These are phyloP conservation scores for Agaricus subrufescens DNA, from an alignment of 768 basidiomycete species.

Conservation along the genomic window DNA sequence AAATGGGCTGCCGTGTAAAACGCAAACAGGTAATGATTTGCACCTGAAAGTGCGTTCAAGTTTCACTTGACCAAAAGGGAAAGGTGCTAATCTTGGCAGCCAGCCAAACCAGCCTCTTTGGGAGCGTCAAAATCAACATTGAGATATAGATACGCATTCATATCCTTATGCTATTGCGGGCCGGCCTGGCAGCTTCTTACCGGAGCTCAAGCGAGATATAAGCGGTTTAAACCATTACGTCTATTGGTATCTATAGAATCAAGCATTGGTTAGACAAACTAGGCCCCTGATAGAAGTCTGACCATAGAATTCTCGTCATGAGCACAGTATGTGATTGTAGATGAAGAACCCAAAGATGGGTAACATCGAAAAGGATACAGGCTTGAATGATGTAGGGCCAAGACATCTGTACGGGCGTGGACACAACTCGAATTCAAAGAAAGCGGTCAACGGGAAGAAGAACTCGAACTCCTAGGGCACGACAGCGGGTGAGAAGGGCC, in stretches of 20 bases:
- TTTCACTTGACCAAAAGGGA: too few species aligned
- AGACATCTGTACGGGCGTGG: background rate
- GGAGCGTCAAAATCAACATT: background rate
- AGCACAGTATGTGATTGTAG: background rate
- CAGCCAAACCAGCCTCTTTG: too few species aligned
- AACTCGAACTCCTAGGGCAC: background rate
- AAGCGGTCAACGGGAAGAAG: background rate
- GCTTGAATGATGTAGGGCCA: background rate
- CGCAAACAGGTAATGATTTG: too few species aligned
- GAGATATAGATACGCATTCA: background rate
- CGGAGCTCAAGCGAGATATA: conserved; percentile 2
- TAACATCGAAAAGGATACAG: background rate
- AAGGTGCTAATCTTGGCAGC: too few species aligned
- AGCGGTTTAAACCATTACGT: background rate
- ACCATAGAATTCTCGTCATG: background rate
- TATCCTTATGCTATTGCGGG: background rate
- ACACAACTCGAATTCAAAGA: background rate
- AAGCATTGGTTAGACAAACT: background rate
- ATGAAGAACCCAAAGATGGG: background rate
- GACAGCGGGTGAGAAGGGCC: background rate
- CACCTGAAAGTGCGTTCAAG: too few species aligned
- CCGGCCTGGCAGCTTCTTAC: background rate
- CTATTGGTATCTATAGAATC: background rate
- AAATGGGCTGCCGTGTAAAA: too few species aligned
- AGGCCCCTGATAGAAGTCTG: background rate